Percentiles rank a stretch among this genome's conserved stretches.
phyloP scores from a whole-genome alignment of 352 stramenopile species.

The Phytophthora rubi region DNA sequence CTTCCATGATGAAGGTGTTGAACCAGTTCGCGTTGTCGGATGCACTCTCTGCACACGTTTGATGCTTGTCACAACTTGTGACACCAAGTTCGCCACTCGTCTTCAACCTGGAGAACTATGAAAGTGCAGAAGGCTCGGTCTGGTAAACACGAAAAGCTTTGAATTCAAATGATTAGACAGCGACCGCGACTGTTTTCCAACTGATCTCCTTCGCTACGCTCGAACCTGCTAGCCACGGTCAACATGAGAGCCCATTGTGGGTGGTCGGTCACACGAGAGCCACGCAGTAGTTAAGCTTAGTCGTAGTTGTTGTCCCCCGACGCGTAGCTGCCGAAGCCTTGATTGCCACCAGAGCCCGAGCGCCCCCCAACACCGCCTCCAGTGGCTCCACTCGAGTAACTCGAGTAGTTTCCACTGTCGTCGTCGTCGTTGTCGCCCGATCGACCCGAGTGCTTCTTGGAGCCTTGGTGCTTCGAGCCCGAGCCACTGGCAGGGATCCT shows the following conservation, averaged over 20 bases:
- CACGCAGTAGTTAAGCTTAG: slow-evolving; percentile 4
- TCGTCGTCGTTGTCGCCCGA: slow-evolving; percentile 17
- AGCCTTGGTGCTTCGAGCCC: slow-evolving; percentile 7
- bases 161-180: not conserved
- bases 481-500: no score
- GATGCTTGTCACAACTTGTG: slow-evolving; percentile 8
- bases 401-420: slow-evolving; percentile 21
- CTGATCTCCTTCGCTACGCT: not conserved
- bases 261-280: not conserved
- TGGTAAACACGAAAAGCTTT: slow-evolving; percentile 3
- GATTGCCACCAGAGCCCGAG: slow-evolving; percentile 17
- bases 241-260: not conserved
- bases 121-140: not conserved
- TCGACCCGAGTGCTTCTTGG: slow-evolving; percentile 8
- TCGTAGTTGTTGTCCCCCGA: slow-evolving; percentile 20
- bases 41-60: not conserved
- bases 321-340: slow-evolving; percentile 14
- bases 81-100: not conserved
- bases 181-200: not conserved
- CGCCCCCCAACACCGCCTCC: slow-evolving; percentile 6
- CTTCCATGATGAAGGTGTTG: not conserved
- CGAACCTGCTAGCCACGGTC: not conserved
- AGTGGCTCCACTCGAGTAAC: slow-evolving; percentile 11
- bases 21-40: not conserved
- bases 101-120: slow-evolving; percentile 6